These are phyloP conservation scores for Plantago major DNA, from an alignment of 257 asterid species.

Conservation along the genomic window DNA sequence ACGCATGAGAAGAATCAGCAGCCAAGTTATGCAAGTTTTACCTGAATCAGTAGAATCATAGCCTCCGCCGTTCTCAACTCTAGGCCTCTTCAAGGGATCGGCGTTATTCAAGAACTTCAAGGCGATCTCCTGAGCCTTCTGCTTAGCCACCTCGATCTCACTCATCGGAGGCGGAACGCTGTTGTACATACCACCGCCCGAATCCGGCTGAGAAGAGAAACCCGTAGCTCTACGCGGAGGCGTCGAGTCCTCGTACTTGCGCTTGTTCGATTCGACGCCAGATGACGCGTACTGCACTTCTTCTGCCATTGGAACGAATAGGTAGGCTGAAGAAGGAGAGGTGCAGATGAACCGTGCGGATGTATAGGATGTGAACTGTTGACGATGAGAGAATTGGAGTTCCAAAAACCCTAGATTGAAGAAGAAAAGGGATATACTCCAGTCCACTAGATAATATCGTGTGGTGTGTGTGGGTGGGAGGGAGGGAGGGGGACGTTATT, in stretches of 20 bases:
- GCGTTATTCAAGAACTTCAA: constrained; percentile 62
- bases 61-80: constrained; percentile 71
- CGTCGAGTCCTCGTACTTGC: constrained; percentile 76
- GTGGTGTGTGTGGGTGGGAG: neutral
- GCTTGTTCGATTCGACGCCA: constrained; percentile 47
- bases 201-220: constrained; percentile 69
- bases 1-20: no score
- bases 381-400: neutral
- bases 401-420: constrained; percentile 29
- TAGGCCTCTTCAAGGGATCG: constrained; percentile 63
- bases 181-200: constrained; percentile 44
- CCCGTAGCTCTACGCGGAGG: constrained; percentile 72
- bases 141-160: constrained; percentile 86
- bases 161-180: constrained; percentile 73
- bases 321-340: neutral
- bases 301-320: constrained; percentile 49
- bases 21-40: neutral
- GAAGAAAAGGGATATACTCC: neutral
- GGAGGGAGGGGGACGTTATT: constrained; percentile 11
- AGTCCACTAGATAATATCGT: neutral
- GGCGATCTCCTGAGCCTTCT: constrained; percentile 91
- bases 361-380: no score
- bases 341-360: no score
- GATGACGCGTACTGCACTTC: constrained; percentile 46
- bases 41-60: constrained; percentile 44